Evolutionary conservation across 371 early-diverging fungal species (phyloP), one percentile per base, ranked within the genome.

Genomic region (Mortierella sp.): DNA sequence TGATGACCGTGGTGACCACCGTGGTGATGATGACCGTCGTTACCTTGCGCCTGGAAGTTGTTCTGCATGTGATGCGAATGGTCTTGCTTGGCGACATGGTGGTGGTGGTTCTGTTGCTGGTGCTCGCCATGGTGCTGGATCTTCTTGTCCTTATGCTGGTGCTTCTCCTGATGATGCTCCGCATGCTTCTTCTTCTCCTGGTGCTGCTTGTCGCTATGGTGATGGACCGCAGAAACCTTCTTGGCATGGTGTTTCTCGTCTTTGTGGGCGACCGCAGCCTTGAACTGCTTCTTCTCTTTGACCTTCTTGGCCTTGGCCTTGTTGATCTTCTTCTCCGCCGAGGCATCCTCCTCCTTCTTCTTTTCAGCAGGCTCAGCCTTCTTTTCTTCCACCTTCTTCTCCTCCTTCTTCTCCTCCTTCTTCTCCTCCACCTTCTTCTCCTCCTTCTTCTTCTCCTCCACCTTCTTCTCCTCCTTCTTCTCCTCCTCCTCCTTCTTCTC

Each of bases 1-100:
- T 72, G 44, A 57, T 72, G 63, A n/a, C 75, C 70, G 45, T 75
- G 52, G 24, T 75, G 31, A 26, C n/a, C n/a, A n/a, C n/a, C n/a
- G n/a, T 76, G 74, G 19, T 55, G 19, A 26, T 7, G 34, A 52
- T 65, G 26, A 11, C 52, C 34, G 28, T 45, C 72, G 14, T 50
- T 60, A 8, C 75, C 52, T 13, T 45, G 57, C 21, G 74, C n/a
- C 3, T 48, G 42, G 16, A 34, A 47, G 14, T 70, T 68, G 42
- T 80, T 19, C 26, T 52, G 44, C 34, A 48, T 6, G 38, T 3
- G 26, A 26, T 82, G 45, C 34, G 45, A 44, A 9, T 70, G 73
- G 44, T 75, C 78, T 8, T 21, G 38, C 14, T 76, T 73, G 13
- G 71, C 31, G 24, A 47, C 14, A 24, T 71, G 50, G 68, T 65